phyloP scores from a whole-genome alignment of 2,329 filamentous ascomycete genomes.

The Phyllosticta ampelicida region DNA sequence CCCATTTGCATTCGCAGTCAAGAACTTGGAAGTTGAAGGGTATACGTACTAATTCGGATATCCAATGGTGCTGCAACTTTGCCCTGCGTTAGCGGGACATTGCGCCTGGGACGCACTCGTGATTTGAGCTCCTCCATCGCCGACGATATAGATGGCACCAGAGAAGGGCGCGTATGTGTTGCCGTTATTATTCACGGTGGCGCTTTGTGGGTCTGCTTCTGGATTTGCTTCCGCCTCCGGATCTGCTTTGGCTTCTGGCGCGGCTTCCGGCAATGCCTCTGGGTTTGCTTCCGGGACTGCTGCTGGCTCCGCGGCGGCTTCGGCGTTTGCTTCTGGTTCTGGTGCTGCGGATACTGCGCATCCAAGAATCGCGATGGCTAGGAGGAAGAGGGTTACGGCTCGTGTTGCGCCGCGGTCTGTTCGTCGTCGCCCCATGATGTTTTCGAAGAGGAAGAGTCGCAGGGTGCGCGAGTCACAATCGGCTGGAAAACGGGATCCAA shows the following conservation, averaged over 20 bases:
- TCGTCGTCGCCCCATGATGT: not conserved
- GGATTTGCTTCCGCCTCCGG: not conserved
- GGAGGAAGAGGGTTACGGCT: not conserved
- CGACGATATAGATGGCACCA: slow-evolving; percentile 27
- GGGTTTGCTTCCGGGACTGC: not conserved
- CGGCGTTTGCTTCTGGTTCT: not conserved
- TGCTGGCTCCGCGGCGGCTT: not conserved
- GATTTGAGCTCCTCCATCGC: slow-evolving; percentile 16
- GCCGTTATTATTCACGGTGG: not conserved
- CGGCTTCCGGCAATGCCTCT: not conserved
- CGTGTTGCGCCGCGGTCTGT: not conserved
- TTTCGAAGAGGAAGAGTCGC: not conserved
- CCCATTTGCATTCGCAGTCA: not conserved
- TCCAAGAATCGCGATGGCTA: not conserved
- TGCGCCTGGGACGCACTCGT: slow-evolving; percentile 22
- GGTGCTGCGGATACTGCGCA: not conserved
- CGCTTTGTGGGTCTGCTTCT: not conserved
- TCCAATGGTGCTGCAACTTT: slow-evolving; percentile 33
- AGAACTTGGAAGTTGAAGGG: not conserved
- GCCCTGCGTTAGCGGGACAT: slow-evolving; percentile 25
- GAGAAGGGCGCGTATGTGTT: slow-evolving; percentile 28
- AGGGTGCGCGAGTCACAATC: not conserved
- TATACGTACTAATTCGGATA: slow-evolving; percentile 30
- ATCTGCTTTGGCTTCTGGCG: not conserved
- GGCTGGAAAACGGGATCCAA: not conserved